Base-by-base conservation (phyloP, 2,329 filamentous ascomycete species). In the Colletotrichum incanum region DNA sequence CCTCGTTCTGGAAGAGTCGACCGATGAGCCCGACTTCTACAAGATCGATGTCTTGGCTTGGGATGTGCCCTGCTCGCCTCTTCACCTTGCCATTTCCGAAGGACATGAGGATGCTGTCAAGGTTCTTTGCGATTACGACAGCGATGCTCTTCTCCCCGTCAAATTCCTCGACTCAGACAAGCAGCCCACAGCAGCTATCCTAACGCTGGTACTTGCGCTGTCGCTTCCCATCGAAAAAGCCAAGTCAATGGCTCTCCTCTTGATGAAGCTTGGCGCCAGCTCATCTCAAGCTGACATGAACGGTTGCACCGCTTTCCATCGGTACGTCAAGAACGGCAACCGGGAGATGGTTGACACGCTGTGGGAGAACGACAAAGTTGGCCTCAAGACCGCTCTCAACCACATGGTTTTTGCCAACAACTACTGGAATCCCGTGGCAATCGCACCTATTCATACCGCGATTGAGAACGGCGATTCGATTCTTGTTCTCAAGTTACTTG, bases 41-140 rank as follows among this genome's bases (percentile, higher is more conserved):
- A 91, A 96, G 75, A 87, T 95, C 72, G 92, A 97, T 75, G 88
- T 93, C 1, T 79, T 93, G n/a, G 90, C 93, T 1, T 97, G 94
- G 94, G 94, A 97, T 76, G 88, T 87, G 6, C 90, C 91, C 5
- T 89, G 91, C 69, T 93, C 92, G 16, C 90, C 94, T 1, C 85
- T 97, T 6, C 94, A 97, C 79, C 86, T 95, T 37, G 94, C 94
- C 9, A 94, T 97, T 72, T 80, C 93, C 1, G 89, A 90, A 72
- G 94, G 93, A 0, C 91, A 96, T 75, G 84, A 88, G 34, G 87
- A 92, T 5, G 88, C 91, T 14, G 93, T 96, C 18, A 89, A 91
- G 69, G 80, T 90, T 31, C 87, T 97, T 8, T 92, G 93, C 64
- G 85, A 91, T 55, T 96, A 94, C 77, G 94, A 93, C 9, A 93